Evolutionary conservation across 2,329 filamentous ascomycete species (phyloP).

Genomic region (Fusarium sp.): DNA sequence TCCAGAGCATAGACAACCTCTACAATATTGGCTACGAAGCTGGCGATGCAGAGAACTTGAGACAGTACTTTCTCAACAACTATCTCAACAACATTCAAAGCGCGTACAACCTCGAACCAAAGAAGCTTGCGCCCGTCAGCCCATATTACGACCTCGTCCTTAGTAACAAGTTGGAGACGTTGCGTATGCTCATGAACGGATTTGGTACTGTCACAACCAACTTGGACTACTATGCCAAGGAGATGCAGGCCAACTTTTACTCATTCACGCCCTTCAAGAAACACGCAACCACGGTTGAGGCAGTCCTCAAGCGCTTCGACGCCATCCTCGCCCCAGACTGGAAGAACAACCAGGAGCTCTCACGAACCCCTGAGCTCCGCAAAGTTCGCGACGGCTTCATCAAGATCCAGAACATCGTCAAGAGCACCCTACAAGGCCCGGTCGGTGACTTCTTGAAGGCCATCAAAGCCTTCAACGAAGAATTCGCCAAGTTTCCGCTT

Average conservation of each 20-base stretch:
- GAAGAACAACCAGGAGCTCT: constrained; percentile 31
- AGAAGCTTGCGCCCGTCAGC: background rate
- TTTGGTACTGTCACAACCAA: constrained; percentile 15
- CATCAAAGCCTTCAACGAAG: constrained; percentile 15
- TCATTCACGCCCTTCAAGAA: constrained; percentile 23
- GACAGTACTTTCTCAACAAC: constrained; percentile 19
- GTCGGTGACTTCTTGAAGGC: constrained; percentile 4
- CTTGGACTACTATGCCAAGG: constrained; percentile 15
- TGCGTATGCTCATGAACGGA: constrained; percentile 22
- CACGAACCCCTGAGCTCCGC: constrained; percentile 15
- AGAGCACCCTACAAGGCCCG: constrained; percentile 2
- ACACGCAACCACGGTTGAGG: background rate
- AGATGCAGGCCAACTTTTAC: constrained; percentile 14
- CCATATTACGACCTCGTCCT: background rate
- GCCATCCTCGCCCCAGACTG: constrained; percentile 23
- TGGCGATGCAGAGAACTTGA: background rate
- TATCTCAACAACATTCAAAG: constrained; percentile 13
- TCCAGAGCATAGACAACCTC: constrained; percentile 19
- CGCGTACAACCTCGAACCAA: background rate
- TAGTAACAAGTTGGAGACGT: background rate
- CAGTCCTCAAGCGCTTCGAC: constrained; percentile 8
- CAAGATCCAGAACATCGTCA: constrained; percentile 13
- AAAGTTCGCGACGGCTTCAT: constrained; percentile 30
- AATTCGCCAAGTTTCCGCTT: constrained; percentile 23
- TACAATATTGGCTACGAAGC: constrained; percentile 1